Evolutionary conservation across 163 green algal genomes (phyloP), one percentile per base, ranked within the genome.

Genomic region (Scenedesmus sp.): DNA sequence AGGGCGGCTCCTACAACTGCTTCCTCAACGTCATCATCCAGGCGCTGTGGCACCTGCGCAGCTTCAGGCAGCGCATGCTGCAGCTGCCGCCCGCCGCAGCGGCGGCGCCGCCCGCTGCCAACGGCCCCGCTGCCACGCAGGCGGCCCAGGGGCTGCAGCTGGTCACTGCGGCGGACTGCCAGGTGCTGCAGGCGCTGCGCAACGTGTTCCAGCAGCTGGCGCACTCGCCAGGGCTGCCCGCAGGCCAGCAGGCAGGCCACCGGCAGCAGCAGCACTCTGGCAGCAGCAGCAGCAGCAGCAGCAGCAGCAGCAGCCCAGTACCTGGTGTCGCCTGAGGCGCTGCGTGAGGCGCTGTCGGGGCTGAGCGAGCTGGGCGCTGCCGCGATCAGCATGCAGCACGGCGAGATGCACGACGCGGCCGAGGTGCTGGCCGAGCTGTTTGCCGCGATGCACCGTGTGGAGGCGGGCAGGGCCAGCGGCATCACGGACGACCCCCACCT

Each of bases 11-110:
- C 91, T 95, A 97, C 94, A 97, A 97, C 84, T 98, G 96, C 95
- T 98, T 97, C 91, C 94, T 98, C 37, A 98, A 98, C 85, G 95
- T 97, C 35, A 97, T 97, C 81, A 93, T 98, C 33, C 96, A 97
- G 89, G 91, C 95, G 16, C 94, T 97, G 44, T 97, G 94, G 96
- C 96, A 97, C 92, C 92, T 97, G 44, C 79, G 42, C 20, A 89
- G 90, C 61, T 98, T 98, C 94, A 88, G 96, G n/a, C 83, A 91
- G 40, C 87, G 91, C 13, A 84, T 98, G 78, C 90, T 97, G 79
- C 37, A 26, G 26, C 81, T 92, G 59, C 51, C 51, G 16, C 88
- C 92, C 26, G 59, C 85, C 22, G 61, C 87, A 70, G 82, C 85
- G 81, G 73, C 44, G 12, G 51, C 49, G 16, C 82, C 83, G 24